Evolutionary conservation across 495 filamentous ascomycete species (phyloP), one percentile per base, ranked within the genome.

Genomic region (Cenococcum geophilum): DNA sequence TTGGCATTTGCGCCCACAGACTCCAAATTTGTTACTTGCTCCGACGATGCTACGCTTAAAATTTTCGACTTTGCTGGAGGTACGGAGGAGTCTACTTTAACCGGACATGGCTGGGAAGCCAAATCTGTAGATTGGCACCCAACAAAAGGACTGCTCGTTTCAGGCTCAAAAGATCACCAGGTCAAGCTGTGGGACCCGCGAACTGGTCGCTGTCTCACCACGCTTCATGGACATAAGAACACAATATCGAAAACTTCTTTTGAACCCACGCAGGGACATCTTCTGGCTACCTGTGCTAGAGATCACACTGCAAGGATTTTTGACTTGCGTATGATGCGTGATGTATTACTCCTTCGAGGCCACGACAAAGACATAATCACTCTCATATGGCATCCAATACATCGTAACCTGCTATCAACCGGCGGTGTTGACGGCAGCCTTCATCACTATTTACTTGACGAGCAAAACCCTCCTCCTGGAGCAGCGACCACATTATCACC

Each of bases 131-230:
- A 98, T 71, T 98, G 93, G 93, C 93, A 98, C 76, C 92, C 93
- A 5, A 91, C 86, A 0, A 97, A 95, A 75, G 93, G 93, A 0
- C 74, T 98, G 10, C 80, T 98, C 45, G 93, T 96, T 37, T 97
- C 93, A 2, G 93, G 93, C 23, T 97, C 92, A 6, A 98, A 98
- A 73, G 93, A 98, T 68, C 92, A 97, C 75, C 78, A 92, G 45
- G 91, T 98, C 65, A 97, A 97, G 70, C 83, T 98, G 54, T 98
- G 93, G 93, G 93, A 98, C 72, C 93, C 93, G 21, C 81, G 93
- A 53, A 95, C 87, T 9, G 85, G 89, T 10, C 83, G 89, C 18
- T 96, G 90, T 67, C 76, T 98, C 65, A 97, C 91, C 1, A 97
- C 92, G 0, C 82, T 98, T 11, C 91, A 95, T 72, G 92, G 89